These are phyloP conservation scores for Pichia gijzeniarum DNA, from an alignment of 805 yeast genomes.

Conservation along the genomic window DNA sequence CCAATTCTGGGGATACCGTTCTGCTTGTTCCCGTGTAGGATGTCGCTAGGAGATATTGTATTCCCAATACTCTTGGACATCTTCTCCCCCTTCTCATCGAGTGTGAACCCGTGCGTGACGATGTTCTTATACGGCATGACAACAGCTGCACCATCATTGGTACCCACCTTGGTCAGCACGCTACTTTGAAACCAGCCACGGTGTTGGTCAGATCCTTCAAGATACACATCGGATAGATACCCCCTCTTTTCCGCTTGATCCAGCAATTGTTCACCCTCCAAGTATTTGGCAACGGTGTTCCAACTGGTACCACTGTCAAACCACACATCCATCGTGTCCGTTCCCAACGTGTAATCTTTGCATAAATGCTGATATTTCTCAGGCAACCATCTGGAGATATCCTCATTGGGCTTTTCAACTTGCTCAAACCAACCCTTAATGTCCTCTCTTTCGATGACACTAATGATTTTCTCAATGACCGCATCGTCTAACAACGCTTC, in stretches of 20 bases:
- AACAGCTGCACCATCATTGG: conserved; percentile 14
- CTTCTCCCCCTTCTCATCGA: conserved; percentile 79
- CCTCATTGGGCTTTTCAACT: conserved; percentile 16
- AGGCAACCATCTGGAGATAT: conserved; percentile 71
- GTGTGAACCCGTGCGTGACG: conserved; percentile 88
- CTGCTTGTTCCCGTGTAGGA: conserved; percentile 54
- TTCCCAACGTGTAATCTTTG: conserved; percentile 50
- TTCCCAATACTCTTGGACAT: conserved; percentile 95
- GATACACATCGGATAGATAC: conserved; percentile 68
- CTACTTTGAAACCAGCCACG: conserved; percentile 99
- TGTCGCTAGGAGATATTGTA: conserved; percentile 59
- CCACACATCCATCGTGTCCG: conserved; percentile 98
- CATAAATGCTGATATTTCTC: conserved; percentile 37
- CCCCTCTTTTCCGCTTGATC: conserved; percentile 31
- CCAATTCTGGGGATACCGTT: conserved; percentile 61
- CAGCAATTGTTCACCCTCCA: conserved; percentile 29
- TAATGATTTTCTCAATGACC: conserved; percentile 52
- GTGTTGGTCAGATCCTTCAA: conserved; percentile 98
- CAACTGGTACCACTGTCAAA: conserved; percentile 96
- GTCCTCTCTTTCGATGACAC: conserved; percentile 50
- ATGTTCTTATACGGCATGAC: conserved; percentile 61
- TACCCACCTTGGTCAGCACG: conserved; percentile 66
- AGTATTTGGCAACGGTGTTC: conserved; percentile 48
- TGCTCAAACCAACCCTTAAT: conserved; percentile 71
- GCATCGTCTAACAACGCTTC: conserved; percentile 55